phyloP scores from a whole-genome alignment of 1,284 basidiomycete genomes.

The Heterobasidion occidentale region DNA sequence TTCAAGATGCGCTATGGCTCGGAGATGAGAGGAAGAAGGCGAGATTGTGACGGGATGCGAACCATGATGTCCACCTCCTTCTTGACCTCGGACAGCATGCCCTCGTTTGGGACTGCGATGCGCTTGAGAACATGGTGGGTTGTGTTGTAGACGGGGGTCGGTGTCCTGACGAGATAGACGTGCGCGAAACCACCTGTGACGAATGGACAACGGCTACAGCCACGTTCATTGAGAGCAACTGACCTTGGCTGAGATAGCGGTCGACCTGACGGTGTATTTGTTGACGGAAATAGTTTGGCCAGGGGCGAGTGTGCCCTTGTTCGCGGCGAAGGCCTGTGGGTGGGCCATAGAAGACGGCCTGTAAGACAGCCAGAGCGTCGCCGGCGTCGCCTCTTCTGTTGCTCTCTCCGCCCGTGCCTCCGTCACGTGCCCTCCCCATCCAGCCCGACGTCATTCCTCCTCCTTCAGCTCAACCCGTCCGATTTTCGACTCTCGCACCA shows the following conservation, averaged over 20 bases:
- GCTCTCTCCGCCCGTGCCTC: background rate
- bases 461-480: background rate
- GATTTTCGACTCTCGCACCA: constrained; percentile 6
- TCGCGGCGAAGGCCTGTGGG: constrained; percentile 22
- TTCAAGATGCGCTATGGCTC: constrained; percentile 66
- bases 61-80: constrained; percentile 99
- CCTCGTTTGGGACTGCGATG: constrained; percentile 88
- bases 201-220: constrained; percentile 8
- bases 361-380: background rate
- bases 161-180: constrained; percentile 91
- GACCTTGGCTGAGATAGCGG: constrained; percentile 90
- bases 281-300: constrained; percentile 91
- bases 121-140: constrained; percentile 97
- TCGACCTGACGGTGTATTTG: constrained; percentile 84
- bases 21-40: constrained; percentile 22
- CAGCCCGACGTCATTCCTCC: too few relatives aligned
- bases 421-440: too few relatives aligned
- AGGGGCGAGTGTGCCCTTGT: constrained; percentile 62
- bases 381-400: background rate
- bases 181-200: constrained; percentile 92
- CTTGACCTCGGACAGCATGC: constrained; percentile 89
- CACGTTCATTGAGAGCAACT: constrained; percentile 11
- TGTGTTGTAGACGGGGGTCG: constrained; percentile 79
- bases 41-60: constrained; percentile 26
- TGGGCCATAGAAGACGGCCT: constrained; percentile 19